Evolutionary conservation across 208 protist species (phyloP).

Genomic region (Endotrypanum monterogeii): DNA sequence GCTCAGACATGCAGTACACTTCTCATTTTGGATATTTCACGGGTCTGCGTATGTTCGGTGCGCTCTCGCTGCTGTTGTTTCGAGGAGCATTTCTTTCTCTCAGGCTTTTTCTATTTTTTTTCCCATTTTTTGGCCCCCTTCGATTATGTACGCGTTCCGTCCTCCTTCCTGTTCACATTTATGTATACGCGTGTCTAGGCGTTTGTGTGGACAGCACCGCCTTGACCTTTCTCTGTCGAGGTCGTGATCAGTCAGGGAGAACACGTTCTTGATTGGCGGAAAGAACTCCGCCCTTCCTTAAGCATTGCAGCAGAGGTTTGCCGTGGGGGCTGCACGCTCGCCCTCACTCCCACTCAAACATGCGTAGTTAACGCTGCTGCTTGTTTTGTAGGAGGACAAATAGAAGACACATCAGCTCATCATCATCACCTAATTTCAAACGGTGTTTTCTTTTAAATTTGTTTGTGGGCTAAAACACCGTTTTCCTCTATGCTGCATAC

Average conservation of each 20-base stretch:
- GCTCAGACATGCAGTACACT: neutral
- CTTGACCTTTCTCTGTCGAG: neutral
- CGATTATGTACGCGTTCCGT: neutral
- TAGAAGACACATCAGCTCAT: neutral
- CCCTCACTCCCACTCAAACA: neutral
- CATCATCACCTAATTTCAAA: neutral
- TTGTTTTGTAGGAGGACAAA: conserved; percentile 1
- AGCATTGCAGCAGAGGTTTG: neutral
- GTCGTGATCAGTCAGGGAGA: neutral
- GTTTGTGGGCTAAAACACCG: neutral
- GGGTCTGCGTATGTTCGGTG: neutral
- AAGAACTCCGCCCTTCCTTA: neutral
- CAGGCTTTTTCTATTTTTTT: neutral
- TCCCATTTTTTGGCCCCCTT: neutral
- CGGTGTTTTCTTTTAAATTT: neutral
- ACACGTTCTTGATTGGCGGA: neutral
- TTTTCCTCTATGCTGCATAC: too few relatives aligned
- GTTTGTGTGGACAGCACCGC: conserved; percentile 1
- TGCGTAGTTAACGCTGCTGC: neutral
- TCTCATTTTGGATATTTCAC: neutral
- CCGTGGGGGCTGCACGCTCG: neutral
- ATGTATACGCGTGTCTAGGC: neutral
- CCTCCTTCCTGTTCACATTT: neutral
- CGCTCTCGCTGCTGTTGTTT: neutral
- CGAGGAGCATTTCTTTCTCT: neutral